phyloP scores from a whole-genome alignment of 1,139 yeast species.

The Hansenula anomala region DNA sequence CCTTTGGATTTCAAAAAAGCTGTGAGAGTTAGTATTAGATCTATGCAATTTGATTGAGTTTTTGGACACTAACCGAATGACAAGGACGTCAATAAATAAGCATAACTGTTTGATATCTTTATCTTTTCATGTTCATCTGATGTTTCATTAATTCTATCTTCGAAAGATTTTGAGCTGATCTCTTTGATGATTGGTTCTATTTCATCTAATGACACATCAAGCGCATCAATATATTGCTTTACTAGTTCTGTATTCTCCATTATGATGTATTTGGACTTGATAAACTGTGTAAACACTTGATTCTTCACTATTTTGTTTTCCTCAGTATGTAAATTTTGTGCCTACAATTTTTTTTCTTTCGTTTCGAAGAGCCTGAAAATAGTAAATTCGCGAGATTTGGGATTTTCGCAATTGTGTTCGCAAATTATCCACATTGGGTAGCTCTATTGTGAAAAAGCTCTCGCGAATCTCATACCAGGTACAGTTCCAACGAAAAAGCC shows the following conservation, averaged over 20 bases:
- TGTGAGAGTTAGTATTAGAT: constrained; percentile 28
- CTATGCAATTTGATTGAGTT: too few species aligned
- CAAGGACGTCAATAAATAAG: constrained; percentile 36
- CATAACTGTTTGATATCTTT: constrained; percentile 27
- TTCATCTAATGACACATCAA: constrained; percentile 19
- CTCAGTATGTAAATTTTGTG: too few species aligned
- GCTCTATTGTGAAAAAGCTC: too few species aligned
- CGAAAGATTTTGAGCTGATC: constrained; percentile 23
- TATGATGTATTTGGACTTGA: neutral
- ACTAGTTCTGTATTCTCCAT: constrained; percentile 43
- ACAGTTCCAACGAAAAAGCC: too few species aligned
- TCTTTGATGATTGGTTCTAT: constrained; percentile 24
- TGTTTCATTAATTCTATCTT: constrained; percentile 21
- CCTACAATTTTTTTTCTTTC: too few species aligned
- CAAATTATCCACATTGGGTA: too few species aligned
- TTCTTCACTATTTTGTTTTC: too few species aligned
- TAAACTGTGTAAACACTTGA: too few species aligned
- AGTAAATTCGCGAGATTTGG: too few species aligned
- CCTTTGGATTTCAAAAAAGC: constrained; percentile 63
- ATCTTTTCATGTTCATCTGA: constrained; percentile 26
- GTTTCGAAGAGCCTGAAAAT: too few species aligned
- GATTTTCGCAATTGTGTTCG: too few species aligned
- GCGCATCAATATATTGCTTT: constrained; percentile 26
- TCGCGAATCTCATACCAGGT: too few species aligned
- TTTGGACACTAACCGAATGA: constrained; percentile 26